phyloP scores from a whole-genome alignment of 2,329 filamentous ascomycete genomes.

The Cordyceps militaris region DNA sequence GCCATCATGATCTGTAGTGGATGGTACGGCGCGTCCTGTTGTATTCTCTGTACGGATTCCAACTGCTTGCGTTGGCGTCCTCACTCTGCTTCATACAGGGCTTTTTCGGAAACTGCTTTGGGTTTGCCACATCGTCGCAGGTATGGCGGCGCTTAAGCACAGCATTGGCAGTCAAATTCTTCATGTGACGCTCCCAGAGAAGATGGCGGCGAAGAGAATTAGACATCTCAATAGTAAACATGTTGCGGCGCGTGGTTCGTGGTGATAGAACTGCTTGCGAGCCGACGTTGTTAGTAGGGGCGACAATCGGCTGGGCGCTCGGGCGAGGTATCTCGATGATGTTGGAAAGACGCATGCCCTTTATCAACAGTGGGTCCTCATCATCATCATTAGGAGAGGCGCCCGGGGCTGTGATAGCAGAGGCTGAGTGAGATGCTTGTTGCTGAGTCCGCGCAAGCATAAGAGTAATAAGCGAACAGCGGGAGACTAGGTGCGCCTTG shows the following conservation, averaged over 20 bases:
- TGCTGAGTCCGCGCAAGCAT: conserved; percentile 66
- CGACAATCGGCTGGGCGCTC: conserved; percentile 67
- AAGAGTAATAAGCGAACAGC: conserved; percentile 81
- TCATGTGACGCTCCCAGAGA: too few species aligned
- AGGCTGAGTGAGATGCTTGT: conserved; percentile 58
- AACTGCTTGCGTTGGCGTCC: conserved; percentile 63
- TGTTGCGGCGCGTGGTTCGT: too few species aligned
- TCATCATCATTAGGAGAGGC: conserved; percentile 52
- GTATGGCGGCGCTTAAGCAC: background rate
- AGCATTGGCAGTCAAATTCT: too few species aligned
- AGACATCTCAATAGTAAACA: too few species aligned
- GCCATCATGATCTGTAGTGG: conserved; percentile 49
- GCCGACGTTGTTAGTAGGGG: conserved; percentile 51
- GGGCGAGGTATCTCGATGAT: conserved; percentile 61
- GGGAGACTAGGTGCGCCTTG: conserved; percentile 72
- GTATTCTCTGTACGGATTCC: conserved; percentile 58
- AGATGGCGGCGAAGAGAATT: too few species aligned
- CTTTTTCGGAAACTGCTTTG: conserved; percentile 51
- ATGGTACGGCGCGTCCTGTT: conserved; percentile 47
- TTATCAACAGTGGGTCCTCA: conserved; percentile 58
- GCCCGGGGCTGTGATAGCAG: conserved; percentile 52
- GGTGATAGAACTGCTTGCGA: too few species aligned
- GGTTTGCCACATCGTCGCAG: conserved; percentile 18
- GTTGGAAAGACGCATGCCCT: conserved; percentile 43
- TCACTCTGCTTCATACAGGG: conserved; percentile 51